A percentile compares a stretch with the other conserved stretches of the same genome.
Conservation (phyloP, 2,329 filamentous ascomycete genomes). For the Alternaria arborescens region DNA sequence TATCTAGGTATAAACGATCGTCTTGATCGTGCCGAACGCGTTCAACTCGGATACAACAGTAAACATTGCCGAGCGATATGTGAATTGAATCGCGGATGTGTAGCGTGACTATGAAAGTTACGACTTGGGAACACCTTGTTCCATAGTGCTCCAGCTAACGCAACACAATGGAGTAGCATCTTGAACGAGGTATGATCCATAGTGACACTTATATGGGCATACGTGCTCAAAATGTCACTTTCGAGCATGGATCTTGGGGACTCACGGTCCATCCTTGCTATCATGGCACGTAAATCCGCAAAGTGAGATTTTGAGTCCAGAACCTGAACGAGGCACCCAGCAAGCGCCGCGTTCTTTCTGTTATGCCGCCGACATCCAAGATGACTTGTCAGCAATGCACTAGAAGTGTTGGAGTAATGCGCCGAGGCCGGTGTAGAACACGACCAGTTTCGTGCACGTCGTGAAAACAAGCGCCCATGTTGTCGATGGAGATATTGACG, state of each 20-base stretch:
- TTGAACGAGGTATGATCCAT: neutral
- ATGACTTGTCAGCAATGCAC: neutral
- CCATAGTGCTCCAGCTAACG: neutral
- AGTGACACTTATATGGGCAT: neutral
- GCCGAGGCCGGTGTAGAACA: neutral
- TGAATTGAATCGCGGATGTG: neutral
- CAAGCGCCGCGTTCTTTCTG: neutral
- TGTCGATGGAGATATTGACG: neutral
- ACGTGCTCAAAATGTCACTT: neutral
- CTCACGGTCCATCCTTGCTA: neutral
- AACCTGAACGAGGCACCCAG: neutral
- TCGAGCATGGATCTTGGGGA: neutral
- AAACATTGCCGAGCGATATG: neutral
- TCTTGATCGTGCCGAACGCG: neutral
- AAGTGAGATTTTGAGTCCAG: neutral
- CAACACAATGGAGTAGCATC: neutral
- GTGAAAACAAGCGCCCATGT: neutral
- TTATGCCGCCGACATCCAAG: neutral
- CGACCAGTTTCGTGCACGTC: neutral
- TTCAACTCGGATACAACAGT: neutral
- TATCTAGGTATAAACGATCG: slow-evolving; percentile 4
- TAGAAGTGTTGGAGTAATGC: neutral
- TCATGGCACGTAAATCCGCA: neutral
- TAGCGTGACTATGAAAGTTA: neutral
- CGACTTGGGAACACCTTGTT: neutral